phyloP scores from a whole-genome alignment of 371 early-diverging fungal species.

The Furculomyces boomerangus region DNA sequence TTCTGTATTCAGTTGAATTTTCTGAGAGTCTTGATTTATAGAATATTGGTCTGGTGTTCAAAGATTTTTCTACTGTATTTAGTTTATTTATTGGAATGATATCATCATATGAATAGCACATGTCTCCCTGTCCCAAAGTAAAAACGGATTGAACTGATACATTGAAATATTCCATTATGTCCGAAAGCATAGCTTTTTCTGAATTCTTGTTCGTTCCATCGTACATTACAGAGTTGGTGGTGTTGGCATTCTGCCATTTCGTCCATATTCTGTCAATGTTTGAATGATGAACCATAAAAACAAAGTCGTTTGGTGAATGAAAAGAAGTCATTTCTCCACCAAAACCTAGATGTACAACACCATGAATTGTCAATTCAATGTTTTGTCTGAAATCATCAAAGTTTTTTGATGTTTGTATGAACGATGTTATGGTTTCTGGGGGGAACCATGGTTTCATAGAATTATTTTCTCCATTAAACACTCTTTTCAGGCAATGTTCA shows the following conservation, averaged over 20 bases:
- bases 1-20: no score
- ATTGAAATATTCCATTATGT: not conserved
- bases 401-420: slow-evolving; percentile 9
- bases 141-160: not conserved
- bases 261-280: slow-evolving; percentile 29
- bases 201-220: slow-evolving; percentile 3
- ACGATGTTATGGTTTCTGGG: slow-evolving; percentile 17
- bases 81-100: no score
- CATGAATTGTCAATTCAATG: slow-evolving; percentile 26
- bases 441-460: slow-evolving; percentile 14
- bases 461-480: slow-evolving; percentile 9
- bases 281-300: slow-evolving; percentile 29
- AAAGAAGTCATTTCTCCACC: slow-evolving; percentile 21
- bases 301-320: slow-evolving; percentile 25
- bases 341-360: slow-evolving; percentile 20
- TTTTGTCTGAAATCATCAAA: slow-evolving; percentile 15
- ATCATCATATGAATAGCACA: not conserved
- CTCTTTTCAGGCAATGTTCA: slow-evolving; percentile 19
- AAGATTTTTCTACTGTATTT: no score
- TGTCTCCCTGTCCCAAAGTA: not conserved
- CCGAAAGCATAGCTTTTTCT: not conserved
- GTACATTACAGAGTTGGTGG: slow-evolving; percentile 22
- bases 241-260: slow-evolving; percentile 22
- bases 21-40: no score
- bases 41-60: no score